Percentiles rank a stretch among this genome's conserved stretches.
phyloP scores from a whole-genome alignment of 1,284 basidiomycete genomes.

The Rhodotorula mucilaginosa region DNA sequence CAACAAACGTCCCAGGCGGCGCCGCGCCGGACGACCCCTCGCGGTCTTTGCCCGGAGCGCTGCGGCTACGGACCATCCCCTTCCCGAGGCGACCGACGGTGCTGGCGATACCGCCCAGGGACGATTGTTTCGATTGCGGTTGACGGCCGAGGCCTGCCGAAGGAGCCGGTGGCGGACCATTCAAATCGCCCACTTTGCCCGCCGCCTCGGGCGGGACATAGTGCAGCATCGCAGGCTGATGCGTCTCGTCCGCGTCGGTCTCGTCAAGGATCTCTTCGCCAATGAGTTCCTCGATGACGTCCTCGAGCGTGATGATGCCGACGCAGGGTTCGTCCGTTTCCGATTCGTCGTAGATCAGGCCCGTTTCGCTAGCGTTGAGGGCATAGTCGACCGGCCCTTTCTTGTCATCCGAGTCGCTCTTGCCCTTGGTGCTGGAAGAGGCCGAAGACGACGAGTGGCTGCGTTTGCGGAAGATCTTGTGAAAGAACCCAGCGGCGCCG shows the following conservation, averaged over 20 bases:
- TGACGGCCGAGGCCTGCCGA: slow-evolving; percentile 12
- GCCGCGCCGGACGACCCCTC: background rate
- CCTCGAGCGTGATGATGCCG: slow-evolving; percentile 89
- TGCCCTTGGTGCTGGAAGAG: slow-evolving; percentile 35
- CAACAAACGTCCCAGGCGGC: background rate
- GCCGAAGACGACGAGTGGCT: slow-evolving; percentile 51
- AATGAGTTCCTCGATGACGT: slow-evolving; percentile 69
- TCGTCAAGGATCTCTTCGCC: slow-evolving; percentile 82
- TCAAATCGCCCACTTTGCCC: slow-evolving; percentile 1
- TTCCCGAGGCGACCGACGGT: slow-evolving; percentile 12
- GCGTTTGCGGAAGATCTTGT: slow-evolving; percentile 55
- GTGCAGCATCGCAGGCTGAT: slow-evolving; percentile 8
- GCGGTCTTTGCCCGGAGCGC: slow-evolving; percentile 16
- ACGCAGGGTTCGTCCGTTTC: slow-evolving; percentile 56
- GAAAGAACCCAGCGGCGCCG: slow-evolving; percentile 55
- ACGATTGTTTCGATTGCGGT: slow-evolving; percentile 1
- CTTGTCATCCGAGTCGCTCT: slow-evolving; percentile 36
- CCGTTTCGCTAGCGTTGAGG: slow-evolving; percentile 3
- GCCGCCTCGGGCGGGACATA: slow-evolving; percentile 26
- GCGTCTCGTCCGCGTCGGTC: slow-evolving; percentile 29
- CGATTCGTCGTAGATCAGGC: slow-evolving; percentile 47
- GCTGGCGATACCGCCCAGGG: slow-evolving; percentile 4
- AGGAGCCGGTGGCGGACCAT: slow-evolving; percentile 16
- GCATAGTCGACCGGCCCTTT: slow-evolving; percentile 25
- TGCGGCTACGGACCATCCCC: slow-evolving; percentile 8